Base-by-base conservation (phyloP, 1,284 basidiomycete genomes). In the Cutaneotrichosporon sp. region DNA sequence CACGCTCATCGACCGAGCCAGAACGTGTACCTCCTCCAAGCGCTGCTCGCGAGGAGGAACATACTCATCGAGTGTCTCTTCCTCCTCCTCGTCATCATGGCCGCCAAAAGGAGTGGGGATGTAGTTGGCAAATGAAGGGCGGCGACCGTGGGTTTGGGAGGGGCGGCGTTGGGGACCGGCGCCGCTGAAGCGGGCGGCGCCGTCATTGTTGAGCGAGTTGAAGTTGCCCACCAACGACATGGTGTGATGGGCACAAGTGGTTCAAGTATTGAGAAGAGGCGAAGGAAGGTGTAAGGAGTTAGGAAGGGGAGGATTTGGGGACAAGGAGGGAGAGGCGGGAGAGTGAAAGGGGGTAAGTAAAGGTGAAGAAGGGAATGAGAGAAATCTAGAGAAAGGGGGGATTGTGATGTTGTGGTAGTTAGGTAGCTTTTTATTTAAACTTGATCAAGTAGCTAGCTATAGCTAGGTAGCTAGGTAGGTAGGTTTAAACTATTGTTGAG, bases 1-100 rank as follows among this genome's bases (percentile, higher is more conserved):
- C 3, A 53, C 66, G 0, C 72, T 73, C n/a, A 76, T 58, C 36
- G 72, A 68, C 32, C 76, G 65, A 1, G 75, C 77, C 31, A 79
- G 71, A 21, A 70, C 56, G 34, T 60, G 57, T 40, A 76, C 67
- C 26, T 70, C 52, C n/a, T 65, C 59, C 5, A 65, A 51, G 53
- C 70, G 65, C 56, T 71, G 14, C 51, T 64, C 64, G 16, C 56
- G 22, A 1, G 59, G 26, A 2, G 61, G 61, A 11, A 60, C 36
- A 16, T 59, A 61, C 51, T 71, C 62, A 46, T 56, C 64, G n/a
- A 36, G 31, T 34, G 63, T 59, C 11, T 64, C 63, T 21, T 58
- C 57, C 26, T 62, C 50, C 5, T 63, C 40, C 14, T 51, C 30
- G 3, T 60, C 36, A 14, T 58, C 22, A 58, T 21, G 22, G 58